Conservation (phyloP, 2,329 filamentous ascomycete species). For the Botryotinia convoluta region DNA sequence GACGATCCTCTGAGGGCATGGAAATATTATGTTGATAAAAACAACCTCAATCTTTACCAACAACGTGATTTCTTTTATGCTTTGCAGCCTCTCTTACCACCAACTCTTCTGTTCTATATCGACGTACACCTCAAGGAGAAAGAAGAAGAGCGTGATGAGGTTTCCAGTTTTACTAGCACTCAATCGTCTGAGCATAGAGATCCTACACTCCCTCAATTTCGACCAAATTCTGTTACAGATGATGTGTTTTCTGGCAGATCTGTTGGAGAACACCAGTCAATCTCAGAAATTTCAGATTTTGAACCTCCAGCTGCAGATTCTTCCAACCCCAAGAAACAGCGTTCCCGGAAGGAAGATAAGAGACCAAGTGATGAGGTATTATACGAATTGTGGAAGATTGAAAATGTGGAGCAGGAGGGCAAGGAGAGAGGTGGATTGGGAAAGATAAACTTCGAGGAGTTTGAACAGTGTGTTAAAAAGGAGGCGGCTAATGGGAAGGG, state of each 20-base stretch:
- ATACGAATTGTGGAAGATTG: constrained; percentile 31
- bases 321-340: not conserved
- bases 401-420: constrained; percentile 51
- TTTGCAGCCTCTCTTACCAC: not conserved
- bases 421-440: constrained; percentile 74
- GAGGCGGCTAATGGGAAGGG: constrained; percentile 49
- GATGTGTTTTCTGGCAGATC: not conserved
- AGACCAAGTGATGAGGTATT: constrained; percentile 21
- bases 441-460: constrained; percentile 74
- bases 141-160: constrained; percentile 6
- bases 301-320: constrained; percentile 3
- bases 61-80: constrained; percentile 1
- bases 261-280: not conserved
- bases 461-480: constrained; percentile 69
- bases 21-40: not conserved
- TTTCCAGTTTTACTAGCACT: constrained; percentile 1
- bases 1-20: constrained; percentile 10
- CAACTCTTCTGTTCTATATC: constrained; percentile 1
- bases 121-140: constrained; percentile 5
- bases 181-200: constrained; percentile 41
- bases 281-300: not conserved
- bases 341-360: constrained; percentile 9
- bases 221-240: constrained; percentile 49
- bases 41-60: not conserved
- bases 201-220: constrained; percentile 66